Conservation (phyloP, 345 rosid genomes). For the Salix exigua region DNA sequence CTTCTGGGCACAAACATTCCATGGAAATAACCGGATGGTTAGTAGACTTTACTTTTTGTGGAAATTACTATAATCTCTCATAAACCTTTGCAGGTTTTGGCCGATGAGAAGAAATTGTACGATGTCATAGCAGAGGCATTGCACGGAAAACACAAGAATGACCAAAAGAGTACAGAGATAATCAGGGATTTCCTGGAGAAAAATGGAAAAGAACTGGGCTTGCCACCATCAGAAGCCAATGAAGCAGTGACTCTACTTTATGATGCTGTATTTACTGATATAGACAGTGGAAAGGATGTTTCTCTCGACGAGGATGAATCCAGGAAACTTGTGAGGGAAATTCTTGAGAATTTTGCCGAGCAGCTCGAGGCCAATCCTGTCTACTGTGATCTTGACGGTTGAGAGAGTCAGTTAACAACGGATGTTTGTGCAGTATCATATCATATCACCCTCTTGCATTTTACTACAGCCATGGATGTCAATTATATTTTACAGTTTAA, state of each 20-base stretch:
- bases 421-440: conserved; percentile 10
- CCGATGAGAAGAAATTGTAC: conserved; percentile 43
- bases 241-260: conserved; percentile 56
- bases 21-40: not conserved
- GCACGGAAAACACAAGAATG: conserved; percentile 29
- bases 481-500: not conserved
- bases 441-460: not conserved
- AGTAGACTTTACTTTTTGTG: not conserved
- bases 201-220: conserved; percentile 59
- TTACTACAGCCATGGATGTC: not conserved
- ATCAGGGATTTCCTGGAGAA: conserved; percentile 48
- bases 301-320: conserved; percentile 24
- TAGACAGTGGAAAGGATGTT: conserved; percentile 24
- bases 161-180: conserved; percentile 17
- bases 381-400: conserved; percentile 35
- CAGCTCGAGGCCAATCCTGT: conserved; percentile 58
- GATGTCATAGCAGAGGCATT: conserved; percentile 35
- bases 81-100: conserved; percentile 48
- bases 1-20: not conserved
- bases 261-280: conserved; percentile 46
- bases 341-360: conserved; percentile 54
- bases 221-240: conserved; percentile 63
- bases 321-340: conserved; percentile 40
- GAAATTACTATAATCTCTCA: conserved; percentile 8
- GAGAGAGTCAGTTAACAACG: conserved; percentile 6